Evolutionary conservation across 352 stramenopile species (phyloP), one percentile per base, ranked within the genome.

Genomic region (Phytophthora cryptogea): DNA sequence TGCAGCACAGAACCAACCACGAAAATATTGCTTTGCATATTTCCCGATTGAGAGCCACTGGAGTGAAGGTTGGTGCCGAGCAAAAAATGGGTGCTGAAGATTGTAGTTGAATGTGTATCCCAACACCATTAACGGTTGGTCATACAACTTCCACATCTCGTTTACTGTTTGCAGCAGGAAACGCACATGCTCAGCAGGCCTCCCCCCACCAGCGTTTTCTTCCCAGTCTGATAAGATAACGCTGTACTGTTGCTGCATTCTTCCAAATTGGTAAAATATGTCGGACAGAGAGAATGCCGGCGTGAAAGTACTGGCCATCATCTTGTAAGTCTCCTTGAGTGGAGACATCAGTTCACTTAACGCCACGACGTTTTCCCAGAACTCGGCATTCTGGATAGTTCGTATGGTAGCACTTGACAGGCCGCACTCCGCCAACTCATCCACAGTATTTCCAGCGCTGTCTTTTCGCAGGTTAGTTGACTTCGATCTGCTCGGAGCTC

Each of bases 101-200:
- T 86, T 88, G 59, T 90, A 92, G 57, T 92, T 81, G 47, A 92
- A 72, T 11, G 75, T 86, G 62, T 89, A 92, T 52, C 72, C 72
- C 49, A 92, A 46, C 10, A 89, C 68, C 73, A 90, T 80, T 3
- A 92, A 59, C 27, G 78, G 78, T 36, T 89, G 79, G 43, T 92
- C 83, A 46, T 89, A 92, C 30, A 92, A 59, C 49, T 82, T 84
- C 83, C 83, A 92, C 51, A 86, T 83, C 32, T 74, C 76, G 69
- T 87, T 78, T 8, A 92, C 67, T 26, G 72, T 80, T 44, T 66
- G 68, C 44, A 89, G 67, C 13, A 92, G 43, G 45, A 86, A 78
- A 6, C 78, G 72, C 2, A 83, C 78, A 61, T 88, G 83, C 17
- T 85, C 73, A 3, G 84, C 67, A 20, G 66, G 79, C 40, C 76